Evolutionary conservation across 345 rosid species (phyloP).

Genomic region (Dovyalis caffra): DNA sequence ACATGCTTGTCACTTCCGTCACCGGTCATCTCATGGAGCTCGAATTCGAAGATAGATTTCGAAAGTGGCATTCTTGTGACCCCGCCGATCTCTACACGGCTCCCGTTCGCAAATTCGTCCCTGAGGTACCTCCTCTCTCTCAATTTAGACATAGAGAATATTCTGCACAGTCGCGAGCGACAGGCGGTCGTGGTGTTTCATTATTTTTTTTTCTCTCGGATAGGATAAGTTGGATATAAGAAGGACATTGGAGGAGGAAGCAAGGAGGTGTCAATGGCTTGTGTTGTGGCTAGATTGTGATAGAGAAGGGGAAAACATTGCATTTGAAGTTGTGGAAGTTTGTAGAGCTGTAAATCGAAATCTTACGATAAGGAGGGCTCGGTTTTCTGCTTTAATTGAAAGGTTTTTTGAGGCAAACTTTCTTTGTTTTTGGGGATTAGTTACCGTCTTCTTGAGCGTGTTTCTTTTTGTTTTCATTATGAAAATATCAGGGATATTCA

Average conservation of each 20-base stretch:
- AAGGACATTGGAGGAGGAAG: slow-evolving; percentile 92
- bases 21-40: slow-evolving; percentile 95
- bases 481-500: slow-evolving; percentile 73
- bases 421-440: background rate
- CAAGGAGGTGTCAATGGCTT: slow-evolving; percentile 90
- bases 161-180: too few relatives aligned
- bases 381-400: slow-evolving; percentile 87
- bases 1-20: slow-evolving; percentile 92
- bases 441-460: slow-evolving; percentile 1
- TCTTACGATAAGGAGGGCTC: slow-evolving; percentile 75
- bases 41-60: slow-evolving; percentile 84
- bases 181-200: too few relatives aligned
- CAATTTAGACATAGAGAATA: background rate
- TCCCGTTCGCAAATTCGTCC: slow-evolving; percentile 75
- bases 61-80: slow-evolving; percentile 95
- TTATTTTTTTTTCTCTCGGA: background rate
- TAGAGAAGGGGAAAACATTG: slow-evolving; percentile 96
- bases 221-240: slow-evolving; percentile 86
- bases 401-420: slow-evolving; percentile 43
- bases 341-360: slow-evolving; percentile 55
- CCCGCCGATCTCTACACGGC: slow-evolving; percentile 84
- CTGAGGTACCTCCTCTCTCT: slow-evolving; percentile 50
- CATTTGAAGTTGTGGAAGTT: slow-evolving; percentile 83
- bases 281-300: slow-evolving; percentile 97
- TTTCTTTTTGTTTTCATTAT: slow-evolving; percentile 15